Percentiles rank a stretch among this genome's conserved stretches.
These are phyloP conservation scores for Silene vulgaris DNA, from an alignment of 179 eudicot genomes.

Conservation along the genomic window DNA sequence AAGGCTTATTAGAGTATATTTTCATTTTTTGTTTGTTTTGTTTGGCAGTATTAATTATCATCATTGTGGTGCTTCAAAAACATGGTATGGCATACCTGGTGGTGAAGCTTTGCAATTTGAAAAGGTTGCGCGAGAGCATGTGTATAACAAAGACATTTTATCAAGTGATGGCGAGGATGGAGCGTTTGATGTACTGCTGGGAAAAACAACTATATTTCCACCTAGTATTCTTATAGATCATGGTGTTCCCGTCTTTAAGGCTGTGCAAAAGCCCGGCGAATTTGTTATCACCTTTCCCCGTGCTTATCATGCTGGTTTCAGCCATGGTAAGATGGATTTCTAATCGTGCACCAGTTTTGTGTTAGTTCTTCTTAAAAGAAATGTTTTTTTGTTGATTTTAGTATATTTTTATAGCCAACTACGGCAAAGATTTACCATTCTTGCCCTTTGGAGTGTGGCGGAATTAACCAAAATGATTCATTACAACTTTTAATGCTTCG, in stretches of 20 bases:
- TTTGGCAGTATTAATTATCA: conserved; percentile 84
- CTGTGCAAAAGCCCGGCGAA: conserved; percentile 97
- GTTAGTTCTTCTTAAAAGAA: not conserved
- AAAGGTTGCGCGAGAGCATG: conserved; percentile 73
- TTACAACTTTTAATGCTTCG: no score
- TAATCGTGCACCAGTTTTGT: not conserved
- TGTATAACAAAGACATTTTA: conserved; percentile 64
- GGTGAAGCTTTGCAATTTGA: conserved; percentile 83
- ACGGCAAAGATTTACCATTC: not conserved
- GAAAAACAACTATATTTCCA: conserved; percentile 90
- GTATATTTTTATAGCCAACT: not conserved
- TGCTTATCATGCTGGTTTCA: conserved; percentile 98
- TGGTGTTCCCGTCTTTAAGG: conserved; percentile 82
- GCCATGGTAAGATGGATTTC: conserved; percentile 66
- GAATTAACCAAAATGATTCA: not conserved
- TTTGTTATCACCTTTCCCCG: conserved; percentile 86
- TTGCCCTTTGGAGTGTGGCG: not conserved
- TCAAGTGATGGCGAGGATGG: conserved; percentile 86
- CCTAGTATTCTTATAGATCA: conserved; percentile 78
- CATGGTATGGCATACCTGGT: conserved; percentile 99
- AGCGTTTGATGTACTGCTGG: conserved; percentile 86
- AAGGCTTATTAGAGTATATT: conserved; percentile 9
- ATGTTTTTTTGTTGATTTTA: not conserved
- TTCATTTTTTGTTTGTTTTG: conserved; percentile 16
- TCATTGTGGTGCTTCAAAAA: conserved; percentile 96